Conservation (phyloP, 2,329 filamentous ascomycete species). For the Parascedosporium putredinis region DNA sequence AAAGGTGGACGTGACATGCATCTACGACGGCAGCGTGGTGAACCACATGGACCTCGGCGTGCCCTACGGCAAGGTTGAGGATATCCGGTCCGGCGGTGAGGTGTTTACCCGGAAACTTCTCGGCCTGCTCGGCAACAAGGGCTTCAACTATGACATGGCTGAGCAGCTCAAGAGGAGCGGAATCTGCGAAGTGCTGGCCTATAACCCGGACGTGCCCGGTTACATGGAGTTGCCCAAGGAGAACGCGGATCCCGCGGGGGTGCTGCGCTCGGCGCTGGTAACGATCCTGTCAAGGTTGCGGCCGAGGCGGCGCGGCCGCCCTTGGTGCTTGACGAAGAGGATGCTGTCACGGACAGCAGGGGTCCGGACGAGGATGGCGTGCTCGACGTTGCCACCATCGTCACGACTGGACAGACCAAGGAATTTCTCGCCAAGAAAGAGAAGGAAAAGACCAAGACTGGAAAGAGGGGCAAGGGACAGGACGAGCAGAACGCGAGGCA, state of each 20-base stretch:
- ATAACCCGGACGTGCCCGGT: constrained; percentile 31
- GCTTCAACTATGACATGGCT: constrained; percentile 55
- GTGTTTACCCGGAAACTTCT: constrained; percentile 68
- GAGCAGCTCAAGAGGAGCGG: constrained; percentile 59
- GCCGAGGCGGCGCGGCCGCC: constrained; percentile 24
- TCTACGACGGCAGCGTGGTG: constrained; percentile 69
- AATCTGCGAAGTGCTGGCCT: constrained; percentile 57
- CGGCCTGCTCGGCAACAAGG: constrained; percentile 51
- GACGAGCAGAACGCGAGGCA: constrained; percentile 42
- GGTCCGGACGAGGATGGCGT: constrained; percentile 57
- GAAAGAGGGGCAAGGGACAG: constrained; percentile 51
- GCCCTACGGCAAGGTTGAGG: constrained; percentile 31
- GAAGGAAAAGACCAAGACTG: constrained; percentile 59
- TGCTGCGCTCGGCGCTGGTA: constrained; percentile 17
- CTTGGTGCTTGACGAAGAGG: constrained; percentile 24
- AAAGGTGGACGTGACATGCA: constrained; percentile 86
- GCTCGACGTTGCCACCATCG: constrained; percentile 74
- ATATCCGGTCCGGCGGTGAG: constrained; percentile 66
- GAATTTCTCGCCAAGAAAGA: constrained; percentile 79
- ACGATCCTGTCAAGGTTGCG: constrained; percentile 20
- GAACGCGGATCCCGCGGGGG: constrained; percentile 10
- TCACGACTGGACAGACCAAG: constrained; percentile 69
- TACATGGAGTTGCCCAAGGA: constrained; percentile 41
- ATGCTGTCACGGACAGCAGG: constrained; percentile 26
- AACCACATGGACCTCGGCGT: constrained; percentile 54